Base-by-base conservation (phyloP, 2,329 filamentous ascomycete species). In the Aspergillus jensenii region DNA sequence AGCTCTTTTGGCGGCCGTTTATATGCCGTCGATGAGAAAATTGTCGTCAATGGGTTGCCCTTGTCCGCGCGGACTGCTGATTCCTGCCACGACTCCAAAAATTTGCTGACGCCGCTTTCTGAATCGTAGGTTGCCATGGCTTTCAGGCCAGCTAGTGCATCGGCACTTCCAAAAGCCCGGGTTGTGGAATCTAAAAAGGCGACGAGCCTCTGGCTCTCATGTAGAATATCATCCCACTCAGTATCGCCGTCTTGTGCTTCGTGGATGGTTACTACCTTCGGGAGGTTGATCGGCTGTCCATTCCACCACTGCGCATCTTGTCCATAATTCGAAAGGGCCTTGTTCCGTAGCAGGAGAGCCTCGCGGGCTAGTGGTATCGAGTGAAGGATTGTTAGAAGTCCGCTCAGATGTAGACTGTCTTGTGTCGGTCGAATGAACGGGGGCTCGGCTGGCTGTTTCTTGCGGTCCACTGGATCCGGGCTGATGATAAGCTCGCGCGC, bases 241-340 rank as follows among this genome's bases (percentile, higher is more conserved):
- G 66, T 68, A 37, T 74, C 69, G 4, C 68, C 67, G 9, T 68
- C 67, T 8, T 67, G 64, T 31, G 70, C 65, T 56, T 74, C 70
- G 27, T 72, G 66, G 15, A 78, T 66, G 51, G 81, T 77, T n/a
- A 85, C 77, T 21, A 83, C 79, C 47, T 78, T 80, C 3, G 81
- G 76, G 14, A 79, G 69, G 31, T 78, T 73, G 25, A 84, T 81
- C 0, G 78, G 68, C 31, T 77, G 78, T 19, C 86, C 86, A 64
- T 81, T 83, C 85, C 86, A 88, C 86, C 86, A 88, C 11, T 85
- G 81, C 2, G 76, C 63, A 58, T 86, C 80, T 53, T 80, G 70
- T 44, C 83, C 83, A 64, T 88, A 88, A 57, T 82, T 76, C 2
- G 72, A 67, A 23, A 79, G 69, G 6, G 76, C 64, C 25, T 78